Conservation (phyloP, 345 rosid species). For the Crucihimalaya himalaica region DNA sequence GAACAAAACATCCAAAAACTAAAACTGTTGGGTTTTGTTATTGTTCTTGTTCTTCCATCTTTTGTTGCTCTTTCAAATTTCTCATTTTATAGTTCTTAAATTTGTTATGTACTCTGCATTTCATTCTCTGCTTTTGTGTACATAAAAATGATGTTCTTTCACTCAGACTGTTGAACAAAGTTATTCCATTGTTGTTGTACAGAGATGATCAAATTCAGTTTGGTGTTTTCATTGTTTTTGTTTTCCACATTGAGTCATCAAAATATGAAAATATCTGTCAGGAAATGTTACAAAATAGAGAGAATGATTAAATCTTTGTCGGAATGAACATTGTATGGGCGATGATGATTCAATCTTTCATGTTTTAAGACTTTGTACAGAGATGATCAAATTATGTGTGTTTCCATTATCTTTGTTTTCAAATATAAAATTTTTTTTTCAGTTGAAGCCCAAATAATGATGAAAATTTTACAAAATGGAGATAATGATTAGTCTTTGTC, state of each 20-base stretch:
- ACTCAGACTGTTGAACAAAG: conserved; percentile 17
- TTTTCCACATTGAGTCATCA: not conserved
- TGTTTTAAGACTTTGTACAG: not conserved
- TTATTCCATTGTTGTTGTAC: conserved; percentile 9
- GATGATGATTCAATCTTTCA: not conserved
- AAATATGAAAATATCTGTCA: not conserved
- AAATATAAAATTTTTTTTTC: not conserved
- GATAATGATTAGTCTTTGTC: conserved; percentile 25
- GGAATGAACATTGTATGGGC: conserved; percentile 27
- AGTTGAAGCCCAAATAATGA: conserved; percentile 6
- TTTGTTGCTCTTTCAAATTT: not conserved
- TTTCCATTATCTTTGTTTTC: not conserved
- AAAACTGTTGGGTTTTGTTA: not conserved
- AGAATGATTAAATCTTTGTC: conserved; percentile 18
- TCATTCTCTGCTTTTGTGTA: conserved; percentile 32
- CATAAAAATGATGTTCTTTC: conserved; percentile 35
- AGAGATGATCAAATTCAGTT: conserved; percentile 10
- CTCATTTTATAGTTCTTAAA: conserved; percentile 19
- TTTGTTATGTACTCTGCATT: conserved; percentile 26
- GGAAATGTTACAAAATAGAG: conserved; percentile 3
- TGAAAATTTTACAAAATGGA: not conserved
- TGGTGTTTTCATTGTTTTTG: not conserved
- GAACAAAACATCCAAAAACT: conserved; percentile 12
- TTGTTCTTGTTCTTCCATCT: conserved; percentile 10
- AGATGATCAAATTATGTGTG: conserved; percentile 4